Evolutionary conservation across 2,329 filamentous ascomycete genomes (phyloP).

Genomic region (Hypoxylon sp.): DNA sequence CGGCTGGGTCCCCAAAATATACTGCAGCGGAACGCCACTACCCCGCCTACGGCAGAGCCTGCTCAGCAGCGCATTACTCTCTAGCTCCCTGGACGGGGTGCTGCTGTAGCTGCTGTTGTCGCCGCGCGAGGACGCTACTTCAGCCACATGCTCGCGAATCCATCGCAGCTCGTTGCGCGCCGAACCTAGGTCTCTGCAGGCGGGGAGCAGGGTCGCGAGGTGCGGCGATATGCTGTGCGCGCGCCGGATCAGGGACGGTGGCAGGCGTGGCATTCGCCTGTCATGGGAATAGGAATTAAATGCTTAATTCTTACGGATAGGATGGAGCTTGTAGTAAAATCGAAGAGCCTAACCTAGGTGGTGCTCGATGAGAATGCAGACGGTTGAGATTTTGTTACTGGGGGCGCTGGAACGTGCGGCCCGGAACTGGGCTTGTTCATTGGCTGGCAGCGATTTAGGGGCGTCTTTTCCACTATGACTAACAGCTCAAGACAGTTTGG

Average conservation of each 20-base stretch:
- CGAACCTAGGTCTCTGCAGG: constrained; percentile 74
- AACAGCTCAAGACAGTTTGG: too few relatives aligned
- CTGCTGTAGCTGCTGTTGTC: not conserved
- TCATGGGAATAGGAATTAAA: not conserved
- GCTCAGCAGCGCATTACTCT: constrained; percentile 48
- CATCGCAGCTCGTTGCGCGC: constrained; percentile 80
- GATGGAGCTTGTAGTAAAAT: not conserved
- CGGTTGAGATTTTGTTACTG: not conserved
- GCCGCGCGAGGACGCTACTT: not conserved
- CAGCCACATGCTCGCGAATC: constrained; percentile 71
- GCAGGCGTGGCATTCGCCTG: constrained; percentile 72
- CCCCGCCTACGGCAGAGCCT: constrained; percentile 66
- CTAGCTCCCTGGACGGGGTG: not conserved
- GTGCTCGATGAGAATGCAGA: not conserved
- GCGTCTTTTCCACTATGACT: not conserved
- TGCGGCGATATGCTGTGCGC: constrained; percentile 69
- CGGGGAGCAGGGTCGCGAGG: constrained; percentile 73
- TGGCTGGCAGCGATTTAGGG: not conserved
- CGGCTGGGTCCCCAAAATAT: constrained; percentile 88
- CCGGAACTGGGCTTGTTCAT: not conserved
- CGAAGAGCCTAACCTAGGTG: not conserved
- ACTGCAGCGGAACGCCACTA: constrained; percentile 84
- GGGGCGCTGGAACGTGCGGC: not conserved
- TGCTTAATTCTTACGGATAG: not conserved
- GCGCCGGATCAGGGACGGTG: constrained; percentile 69